Evolutionary conservation across 352 stramenopile genomes (phyloP).

Genomic region (Phytopythium oedochilum): DNA sequence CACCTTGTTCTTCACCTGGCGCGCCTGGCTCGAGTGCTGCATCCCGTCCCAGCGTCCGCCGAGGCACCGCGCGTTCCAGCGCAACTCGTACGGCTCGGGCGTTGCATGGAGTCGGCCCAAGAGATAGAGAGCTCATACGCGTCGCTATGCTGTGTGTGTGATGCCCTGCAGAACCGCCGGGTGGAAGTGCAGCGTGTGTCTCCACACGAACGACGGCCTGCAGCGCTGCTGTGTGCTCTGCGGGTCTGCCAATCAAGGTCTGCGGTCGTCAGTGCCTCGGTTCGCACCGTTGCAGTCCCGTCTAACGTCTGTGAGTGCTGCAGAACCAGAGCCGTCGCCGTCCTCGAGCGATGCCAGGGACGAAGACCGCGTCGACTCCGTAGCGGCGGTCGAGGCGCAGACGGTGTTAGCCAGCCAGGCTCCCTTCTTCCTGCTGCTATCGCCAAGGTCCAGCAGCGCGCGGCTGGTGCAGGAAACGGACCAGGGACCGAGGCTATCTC

Average conservation of each 20-base stretch:
- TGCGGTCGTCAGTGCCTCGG: too few relatives aligned
- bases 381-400: neutral
- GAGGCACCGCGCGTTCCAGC: slow-evolving; percentile 41
- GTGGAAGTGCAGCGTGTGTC: slow-evolving; percentile 51
- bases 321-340: neutral
- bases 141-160: slow-evolving; percentile 1
- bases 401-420: neutral
- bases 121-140: neutral
- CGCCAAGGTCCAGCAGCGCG: neutral
- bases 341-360: neutral
- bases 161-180: slow-evolving; percentile 23
- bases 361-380: neutral
- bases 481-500: neutral
- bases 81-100: slow-evolving; percentile 25
- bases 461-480: neutral
- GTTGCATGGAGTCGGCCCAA: neutral
- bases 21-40: slow-evolving; percentile 46
- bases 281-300: neutral
- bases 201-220: slow-evolving; percentile 47
- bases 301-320: neutral
- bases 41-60: slow-evolving; percentile 23
- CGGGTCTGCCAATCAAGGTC: slow-evolving; percentile 33
- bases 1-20: slow-evolving; percentile 40
- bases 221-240: slow-evolving; percentile 50
- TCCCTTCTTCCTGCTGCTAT: neutral